phyloP scores from a whole-genome alignment of 257 asterid species.

The Oldenlandia corymbosa region DNA sequence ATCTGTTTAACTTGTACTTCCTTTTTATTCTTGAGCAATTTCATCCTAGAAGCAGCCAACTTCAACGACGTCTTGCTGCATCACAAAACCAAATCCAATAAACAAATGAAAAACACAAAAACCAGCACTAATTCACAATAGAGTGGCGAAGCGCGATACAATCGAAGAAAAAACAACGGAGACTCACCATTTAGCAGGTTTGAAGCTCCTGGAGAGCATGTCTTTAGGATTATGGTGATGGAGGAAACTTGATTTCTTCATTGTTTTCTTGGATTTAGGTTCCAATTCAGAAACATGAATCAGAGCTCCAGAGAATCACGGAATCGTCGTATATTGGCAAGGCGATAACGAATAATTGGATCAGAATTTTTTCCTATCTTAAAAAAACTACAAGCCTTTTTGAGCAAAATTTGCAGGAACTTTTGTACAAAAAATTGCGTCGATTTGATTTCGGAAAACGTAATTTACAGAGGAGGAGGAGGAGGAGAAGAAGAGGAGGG shows the following conservation, averaged over 20 bases:
- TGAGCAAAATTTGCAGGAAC: background rate
- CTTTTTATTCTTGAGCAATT: slow-evolving; percentile 77
- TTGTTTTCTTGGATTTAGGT: too few relatives aligned
- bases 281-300: background rate
- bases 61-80: slow-evolving; percentile 80
- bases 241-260: slow-evolving; percentile 73
- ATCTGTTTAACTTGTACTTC: slow-evolving; percentile 73
- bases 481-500: background rate
- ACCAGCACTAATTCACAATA: background rate
- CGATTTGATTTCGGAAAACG: background rate
- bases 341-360: background rate
- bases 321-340: background rate
- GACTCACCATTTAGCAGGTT: slow-evolving; percentile 72
- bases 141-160: background rate
- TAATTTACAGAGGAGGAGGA: background rate
- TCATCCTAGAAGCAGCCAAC: slow-evolving; percentile 66
- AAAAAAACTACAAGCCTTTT: background rate
- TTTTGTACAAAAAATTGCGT: background rate
- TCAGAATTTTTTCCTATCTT: background rate
- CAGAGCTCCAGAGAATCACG: background rate
- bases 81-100: slow-evolving; percentile 6
- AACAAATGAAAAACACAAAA: background rate
- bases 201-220: slow-evolving; percentile 70
- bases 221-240: slow-evolving; percentile 66
- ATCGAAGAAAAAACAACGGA: background rate